These are phyloP conservation scores for Taiwanofungus camphoratus DNA, from an alignment of 1,284 basidiomycete genomes.

Conservation along the genomic window DNA sequence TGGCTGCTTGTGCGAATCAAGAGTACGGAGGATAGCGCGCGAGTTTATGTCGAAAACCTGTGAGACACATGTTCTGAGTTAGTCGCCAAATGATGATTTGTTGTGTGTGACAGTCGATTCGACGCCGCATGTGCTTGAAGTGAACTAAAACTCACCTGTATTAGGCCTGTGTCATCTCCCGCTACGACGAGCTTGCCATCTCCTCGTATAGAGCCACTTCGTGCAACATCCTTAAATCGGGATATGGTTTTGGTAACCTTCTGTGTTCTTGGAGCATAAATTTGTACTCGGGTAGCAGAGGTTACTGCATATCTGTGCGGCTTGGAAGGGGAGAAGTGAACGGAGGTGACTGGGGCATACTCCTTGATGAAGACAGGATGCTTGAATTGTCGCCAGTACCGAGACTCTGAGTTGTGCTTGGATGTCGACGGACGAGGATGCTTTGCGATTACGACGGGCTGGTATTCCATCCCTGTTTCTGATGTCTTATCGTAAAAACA, in stretches of 20 bases:
- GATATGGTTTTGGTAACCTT: constrained; percentile 96
- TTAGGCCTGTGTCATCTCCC: constrained; percentile 89
- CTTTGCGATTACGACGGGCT: constrained; percentile 63
- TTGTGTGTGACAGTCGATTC: background rate
- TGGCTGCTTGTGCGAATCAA: constrained; percentile 91
- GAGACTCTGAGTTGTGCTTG: constrained; percentile 64
- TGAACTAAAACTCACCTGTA: constrained; percentile 83
- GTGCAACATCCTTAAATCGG: constrained; percentile 93
- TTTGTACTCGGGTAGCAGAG: constrained; percentile 89
- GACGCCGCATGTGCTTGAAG: too few species aligned
- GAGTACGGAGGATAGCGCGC: constrained; percentile 87
- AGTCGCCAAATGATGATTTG: background rate
- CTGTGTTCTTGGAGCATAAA: constrained; percentile 94
- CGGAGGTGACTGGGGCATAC: constrained; percentile 88
- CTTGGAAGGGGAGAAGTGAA: constrained; percentile 82
- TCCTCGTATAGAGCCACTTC: constrained; percentile 80
- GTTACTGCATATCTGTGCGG: constrained; percentile 96
- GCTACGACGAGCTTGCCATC: constrained; percentile 96
- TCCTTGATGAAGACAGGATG: constrained; percentile 90
- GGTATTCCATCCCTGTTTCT: constrained; percentile 65
- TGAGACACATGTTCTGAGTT: constrained; percentile 7
- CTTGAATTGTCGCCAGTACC: constrained; percentile 79
- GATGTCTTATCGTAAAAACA: too few species aligned
- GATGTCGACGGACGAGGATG: constrained; percentile 51
- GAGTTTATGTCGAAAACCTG: constrained; percentile 95